These are phyloP conservation scores for Simmondsia chinensis DNA, from an alignment of 148 eudicot species.

Conservation along the genomic window DNA sequence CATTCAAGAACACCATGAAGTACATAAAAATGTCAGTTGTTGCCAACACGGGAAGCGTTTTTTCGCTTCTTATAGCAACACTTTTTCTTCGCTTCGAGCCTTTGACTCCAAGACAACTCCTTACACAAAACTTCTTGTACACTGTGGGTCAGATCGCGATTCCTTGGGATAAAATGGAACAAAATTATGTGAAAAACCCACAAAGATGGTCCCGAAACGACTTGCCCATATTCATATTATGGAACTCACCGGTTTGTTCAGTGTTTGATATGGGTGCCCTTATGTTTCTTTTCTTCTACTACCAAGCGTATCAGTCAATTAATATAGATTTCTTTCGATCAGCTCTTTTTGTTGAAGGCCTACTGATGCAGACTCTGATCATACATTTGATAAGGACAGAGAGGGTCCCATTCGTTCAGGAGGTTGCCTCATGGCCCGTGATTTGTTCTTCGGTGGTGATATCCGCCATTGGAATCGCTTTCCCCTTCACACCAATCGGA, in stretches of 20 bases:
- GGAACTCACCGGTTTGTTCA: slow-evolving; percentile 41
- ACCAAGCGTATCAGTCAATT: not conserved
- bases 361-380: slow-evolving; percentile 42
- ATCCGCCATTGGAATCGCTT: slow-evolving; percentile 21
- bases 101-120: slow-evolving; percentile 32
- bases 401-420: slow-evolving; percentile 41
- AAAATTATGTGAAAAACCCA: slow-evolving; percentile 29
- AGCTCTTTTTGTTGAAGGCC: slow-evolving; percentile 36
- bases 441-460: slow-evolving; percentile 29
- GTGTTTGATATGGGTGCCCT: slow-evolving; percentile 24
- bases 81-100: slow-evolving; percentile 31
- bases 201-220: slow-evolving; percentile 35
- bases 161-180: slow-evolving; percentile 48
- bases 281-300: slow-evolving; percentile 30
- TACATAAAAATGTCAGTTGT: slow-evolving; percentile 41
- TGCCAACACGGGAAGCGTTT: slow-evolving; percentile 30
- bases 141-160: slow-evolving; percentile 38
- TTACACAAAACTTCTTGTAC: slow-evolving; percentile 37
- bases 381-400: slow-evolving; percentile 42
- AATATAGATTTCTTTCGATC: slow-evolving; percentile 19
- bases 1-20: slow-evolving; percentile 39
- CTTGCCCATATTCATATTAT: slow-evolving; percentile 26
- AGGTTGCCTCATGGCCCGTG: slow-evolving; percentile 44
- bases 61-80: slow-evolving; percentile 32
- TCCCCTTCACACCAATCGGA: slow-evolving; percentile 23